Percentiles rank a stretch among this genome's conserved stretches.
Evolutionary conservation across 768 basidiomycete genomes (phyloP).

Genomic region (Sporobolomyces roseus): DNA sequence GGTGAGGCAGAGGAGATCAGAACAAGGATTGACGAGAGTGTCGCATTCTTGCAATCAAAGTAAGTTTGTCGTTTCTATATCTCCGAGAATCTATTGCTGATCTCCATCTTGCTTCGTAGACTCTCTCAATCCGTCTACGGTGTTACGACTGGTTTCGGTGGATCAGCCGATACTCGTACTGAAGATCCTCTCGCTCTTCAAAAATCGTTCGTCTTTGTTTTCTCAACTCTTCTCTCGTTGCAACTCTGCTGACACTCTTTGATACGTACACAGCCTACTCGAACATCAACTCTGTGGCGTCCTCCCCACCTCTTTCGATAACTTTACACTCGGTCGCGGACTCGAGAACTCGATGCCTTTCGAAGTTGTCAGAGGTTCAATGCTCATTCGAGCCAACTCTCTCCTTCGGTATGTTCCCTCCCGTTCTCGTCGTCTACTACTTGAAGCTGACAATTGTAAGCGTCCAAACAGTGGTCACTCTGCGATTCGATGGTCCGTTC

Average conservation of each 20-base stretch:
- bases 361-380: constrained; percentile 81
- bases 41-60: constrained; percentile 51
- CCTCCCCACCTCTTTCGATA: constrained; percentile 46
- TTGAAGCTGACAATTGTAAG: neutral
- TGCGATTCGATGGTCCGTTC: constrained; percentile 73
- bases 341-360: constrained; percentile 67
- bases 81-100: neutral
- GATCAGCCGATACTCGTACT: constrained; percentile 78
- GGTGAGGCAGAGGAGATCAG: constrained; percentile 55
- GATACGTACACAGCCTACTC: constrained; percentile 7
- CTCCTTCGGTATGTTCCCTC: constrained; percentile 55
- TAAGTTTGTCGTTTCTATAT: constrained; percentile 46
- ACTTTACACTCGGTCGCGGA: constrained; percentile 50
- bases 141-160: constrained; percentile 80
- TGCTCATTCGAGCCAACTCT: constrained; percentile 81
- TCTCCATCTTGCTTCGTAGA: constrained; percentile 8
- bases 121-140: constrained; percentile 70
- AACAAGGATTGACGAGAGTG: constrained; percentile 59
- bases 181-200: constrained; percentile 67
- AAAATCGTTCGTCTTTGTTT: constrained; percentile 52
- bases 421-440: neutral
- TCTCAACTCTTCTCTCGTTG: neutral
- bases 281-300: constrained; percentile 76
- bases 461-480: constrained; percentile 64
- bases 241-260: neutral